Conservation (phyloP, 2,329 filamentous ascomycete species). For the Periconia macrospinosa region DNA sequence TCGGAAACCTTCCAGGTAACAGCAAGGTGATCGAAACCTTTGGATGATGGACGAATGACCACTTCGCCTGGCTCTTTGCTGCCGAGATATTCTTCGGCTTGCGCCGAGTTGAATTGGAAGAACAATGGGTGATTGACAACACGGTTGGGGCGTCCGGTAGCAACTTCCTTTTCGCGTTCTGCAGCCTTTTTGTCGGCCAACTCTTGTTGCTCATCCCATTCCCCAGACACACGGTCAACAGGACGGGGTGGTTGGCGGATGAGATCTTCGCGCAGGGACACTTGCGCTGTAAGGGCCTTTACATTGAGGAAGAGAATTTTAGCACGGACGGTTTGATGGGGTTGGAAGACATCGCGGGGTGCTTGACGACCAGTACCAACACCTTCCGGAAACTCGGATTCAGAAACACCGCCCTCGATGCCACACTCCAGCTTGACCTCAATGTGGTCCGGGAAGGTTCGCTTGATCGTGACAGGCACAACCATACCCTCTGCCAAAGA, state of each 20-base stretch:
- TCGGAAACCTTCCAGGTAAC: slow-evolving; percentile 98
- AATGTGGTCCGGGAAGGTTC: slow-evolving; percentile 89
- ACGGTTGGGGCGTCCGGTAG: slow-evolving; percentile 81
- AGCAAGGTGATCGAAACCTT: slow-evolving; percentile 91
- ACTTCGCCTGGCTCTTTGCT: slow-evolving; percentile 85
- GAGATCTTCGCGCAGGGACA: slow-evolving; percentile 81
- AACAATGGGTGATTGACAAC: slow-evolving; percentile 98
- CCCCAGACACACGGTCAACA: slow-evolving; percentile 54
- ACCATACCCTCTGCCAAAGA: slow-evolving; percentile 89
- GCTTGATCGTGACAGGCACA: slow-evolving; percentile 82
- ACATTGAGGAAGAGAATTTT: slow-evolving; percentile 88
- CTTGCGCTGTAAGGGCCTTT: slow-evolving; percentile 78
- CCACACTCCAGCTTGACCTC: slow-evolving; percentile 94
- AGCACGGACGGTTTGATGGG: slow-evolving; percentile 82
- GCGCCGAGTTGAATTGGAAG: slow-evolving; percentile 85
- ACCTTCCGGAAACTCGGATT: slow-evolving; percentile 76
- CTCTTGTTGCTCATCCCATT: slow-evolving; percentile 88
- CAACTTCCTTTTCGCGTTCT: slow-evolving; percentile 81
- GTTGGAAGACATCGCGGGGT: slow-evolving; percentile 67
- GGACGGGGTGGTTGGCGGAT: slow-evolving; percentile 64
- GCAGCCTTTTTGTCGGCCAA: slow-evolving; percentile 75
- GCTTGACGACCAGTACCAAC: slow-evolving; percentile 54
- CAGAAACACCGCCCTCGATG: slow-evolving; percentile 84
- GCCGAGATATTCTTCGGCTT: slow-evolving; percentile 91
- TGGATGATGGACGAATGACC: slow-evolving; percentile 92